Evolutionary conservation across 352 stramenopile genomes (phyloP), one percentile per base, ranked within the genome.

Genomic region (Globisporangium paroecandrum): DNA sequence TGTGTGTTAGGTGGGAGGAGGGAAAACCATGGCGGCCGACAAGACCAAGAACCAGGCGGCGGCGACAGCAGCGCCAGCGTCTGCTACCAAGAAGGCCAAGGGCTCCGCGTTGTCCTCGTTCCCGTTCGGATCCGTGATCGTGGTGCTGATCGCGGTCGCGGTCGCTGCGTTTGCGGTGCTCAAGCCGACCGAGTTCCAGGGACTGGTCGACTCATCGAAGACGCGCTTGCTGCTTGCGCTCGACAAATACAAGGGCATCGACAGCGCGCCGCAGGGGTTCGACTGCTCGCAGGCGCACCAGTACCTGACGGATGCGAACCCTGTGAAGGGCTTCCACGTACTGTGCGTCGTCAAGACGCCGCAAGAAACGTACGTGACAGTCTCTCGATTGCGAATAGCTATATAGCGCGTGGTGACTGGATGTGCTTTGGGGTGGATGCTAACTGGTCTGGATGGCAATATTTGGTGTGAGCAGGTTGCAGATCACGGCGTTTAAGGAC

Each of bases 241-340:
- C 10, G 58, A 66, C 38, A 36, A 36, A 41, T 27, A 67, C 51
- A 60, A 69, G 43, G 53, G 25, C 18, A 70, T 73, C 32, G 60
- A 24, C 13, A 53, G 27, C 6, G 58, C 73, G 29, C 60, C 69
- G 3, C 2, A 6, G 47, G 65, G 46, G 32, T 71, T 89, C 18
- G 66, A 86, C 64, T 89, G 82, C 62, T 18, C 8, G 0, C 38
- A 64, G 2, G 77, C 81, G 6, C 65, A 78, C 1, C 62, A 81
- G 68, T 86, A 76, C 49, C 61, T 93, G 57, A 93, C 84, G 8
- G 75, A 87, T 32, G 77, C 76, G 15, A 75, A 77, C 49, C 72
- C 82, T 0, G 77, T 93, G 65, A 87, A 86, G 62, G 85, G 85
- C 18, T 91, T 91, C 65, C 83, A 93, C 63, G 82, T 93, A 49